Evolutionary conservation across 83 land plant species (phyloP), one percentile per base, ranked within the genome.

Genomic region (Picea abies): DNA sequence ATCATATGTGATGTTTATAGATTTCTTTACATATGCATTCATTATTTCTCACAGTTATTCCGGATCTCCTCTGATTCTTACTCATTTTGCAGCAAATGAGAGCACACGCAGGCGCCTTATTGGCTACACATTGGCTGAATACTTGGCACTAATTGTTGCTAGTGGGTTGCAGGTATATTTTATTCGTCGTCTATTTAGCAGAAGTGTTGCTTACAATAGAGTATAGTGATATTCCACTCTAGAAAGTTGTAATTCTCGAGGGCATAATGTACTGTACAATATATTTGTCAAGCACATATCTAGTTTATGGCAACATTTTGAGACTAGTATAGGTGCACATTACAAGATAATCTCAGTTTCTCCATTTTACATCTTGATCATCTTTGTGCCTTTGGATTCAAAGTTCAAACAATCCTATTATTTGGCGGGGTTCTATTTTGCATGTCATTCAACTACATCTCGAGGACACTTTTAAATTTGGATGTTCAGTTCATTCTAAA

Each of bases 131-230:
- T 22, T 95, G 8, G 89, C 68, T 49, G 98, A 95, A 79, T 96
- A 96, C 79, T 6, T 90, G 2, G 83, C 89, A 69, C 84, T 96
- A 62, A 88, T 83, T 8, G 68, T 82, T 72, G 96, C 88, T 4
- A 96, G 99, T 80, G 89, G 84, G 8, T 84, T 92, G 76, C 99
- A 96, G 76, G 93, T 95, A 2, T 77, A 83, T 37, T 90, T 93
- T 49, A 93, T 95, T 71, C 96, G 93, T 3, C 90, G 85, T 22
- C 87, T 96, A 25, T 96, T 96, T 76, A 92, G 91, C 86, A 95
- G 93, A 83, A 87, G 89, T n/a, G 91, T 93, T 69, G 99, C 89
- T 37, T 96, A 95, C 86, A 96, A 93, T 86, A 84, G 95, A 70
- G 93, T 95, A 37, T 96, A 82, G 88, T 87, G 61, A 81, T 35